phyloP scores from a whole-genome alignment of 352 stramenopile species.

The Globisporangium carolinianum region DNA sequence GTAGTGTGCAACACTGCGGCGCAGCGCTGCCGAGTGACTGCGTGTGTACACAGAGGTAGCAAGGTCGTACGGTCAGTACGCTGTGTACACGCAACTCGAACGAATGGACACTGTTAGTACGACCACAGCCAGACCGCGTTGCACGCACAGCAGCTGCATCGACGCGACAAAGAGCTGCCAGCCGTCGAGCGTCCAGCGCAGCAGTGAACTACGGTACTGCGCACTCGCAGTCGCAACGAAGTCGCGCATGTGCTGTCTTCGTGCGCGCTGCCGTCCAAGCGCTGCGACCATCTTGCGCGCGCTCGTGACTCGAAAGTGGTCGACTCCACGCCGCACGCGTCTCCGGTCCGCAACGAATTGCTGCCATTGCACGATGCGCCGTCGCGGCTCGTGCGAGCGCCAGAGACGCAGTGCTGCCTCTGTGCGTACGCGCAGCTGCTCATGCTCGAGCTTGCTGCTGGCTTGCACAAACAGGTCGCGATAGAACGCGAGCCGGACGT shows the following conservation, averaged over 20 bases:
- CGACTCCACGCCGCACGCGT: constrained; percentile 21
- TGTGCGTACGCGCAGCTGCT: constrained; percentile 23
- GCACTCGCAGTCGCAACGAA: constrained; percentile 14
- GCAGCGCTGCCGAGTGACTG: constrained; percentile 31
- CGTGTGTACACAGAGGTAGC: too few relatives aligned
- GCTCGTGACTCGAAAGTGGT: constrained; percentile 18
- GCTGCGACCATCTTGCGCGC: constrained; percentile 18
- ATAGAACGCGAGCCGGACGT: constrained; percentile 49
- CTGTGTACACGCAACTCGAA: not conserved
- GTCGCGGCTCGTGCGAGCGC: constrained; percentile 35
- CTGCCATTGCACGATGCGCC: constrained; percentile 38
- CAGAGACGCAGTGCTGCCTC: constrained; percentile 36
- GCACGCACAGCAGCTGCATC: constrained; percentile 35
- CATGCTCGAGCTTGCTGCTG: constrained; percentile 25
- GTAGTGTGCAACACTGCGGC: constrained; percentile 22
- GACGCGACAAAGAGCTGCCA: constrained; percentile 39
- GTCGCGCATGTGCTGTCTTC: constrained; percentile 19
- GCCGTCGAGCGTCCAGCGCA: constrained; percentile 23
- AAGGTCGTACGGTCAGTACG: too few relatives aligned
- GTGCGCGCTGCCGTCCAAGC: constrained; percentile 16
- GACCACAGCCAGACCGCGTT: not conserved
- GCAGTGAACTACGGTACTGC: constrained; percentile 17
- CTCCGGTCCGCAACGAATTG: constrained; percentile 28
- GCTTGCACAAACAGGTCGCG: constrained; percentile 37
- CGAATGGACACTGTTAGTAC: not conserved